Evolutionary conservation across 768 basidiomycete species (phyloP).

Genomic region (Suillus luteus): DNA sequence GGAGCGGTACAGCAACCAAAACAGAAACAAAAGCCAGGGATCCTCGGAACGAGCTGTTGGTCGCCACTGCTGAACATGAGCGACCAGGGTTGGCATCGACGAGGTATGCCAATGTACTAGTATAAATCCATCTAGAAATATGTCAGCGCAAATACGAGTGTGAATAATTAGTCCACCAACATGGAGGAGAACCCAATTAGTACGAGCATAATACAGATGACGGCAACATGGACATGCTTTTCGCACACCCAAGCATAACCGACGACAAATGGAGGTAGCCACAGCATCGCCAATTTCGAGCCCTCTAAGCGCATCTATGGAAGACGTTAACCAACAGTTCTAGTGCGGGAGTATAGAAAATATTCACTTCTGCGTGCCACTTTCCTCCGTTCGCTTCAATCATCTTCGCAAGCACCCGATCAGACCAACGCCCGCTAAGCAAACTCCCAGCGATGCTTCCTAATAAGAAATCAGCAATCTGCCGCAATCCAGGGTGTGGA

Average conservation of each 20-base stretch:
- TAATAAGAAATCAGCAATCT: conserved; percentile 9
- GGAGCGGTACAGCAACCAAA: conserved; percentile 74
- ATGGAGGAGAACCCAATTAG: conserved; percentile 71
- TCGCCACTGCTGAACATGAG: conserved; percentile 71
- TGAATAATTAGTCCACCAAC: conserved; percentile 42
- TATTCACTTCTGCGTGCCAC: conserved; percentile 63
- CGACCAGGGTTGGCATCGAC: conserved; percentile 86
- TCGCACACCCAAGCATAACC: conserved; percentile 78
- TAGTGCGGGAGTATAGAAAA: not conserved
- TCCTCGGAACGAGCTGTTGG: conserved; percentile 79
- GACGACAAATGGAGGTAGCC: conserved; percentile 57
- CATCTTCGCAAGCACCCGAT: conserved; percentile 45
- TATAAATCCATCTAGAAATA: conserved; percentile 53
- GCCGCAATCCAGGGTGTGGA: not conserved
- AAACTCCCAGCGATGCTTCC: conserved; percentile 57
- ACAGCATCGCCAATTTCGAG: conserved; percentile 55
- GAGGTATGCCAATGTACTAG: conserved; percentile 77
- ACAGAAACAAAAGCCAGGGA: conserved; percentile 64
- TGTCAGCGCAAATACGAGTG: conserved; percentile 6
- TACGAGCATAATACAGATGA: conserved; percentile 72
- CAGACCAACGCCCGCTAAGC: conserved; percentile 60
- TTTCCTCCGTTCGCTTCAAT: conserved; percentile 48
- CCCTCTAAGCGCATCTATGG: conserved; percentile 74
- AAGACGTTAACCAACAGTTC: not conserved
- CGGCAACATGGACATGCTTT: conserved; percentile 62